These are phyloP conservation scores for Acanthamoeba castellanii DNA, from an alignment of 208 protist species.

Conservation along the genomic window DNA sequence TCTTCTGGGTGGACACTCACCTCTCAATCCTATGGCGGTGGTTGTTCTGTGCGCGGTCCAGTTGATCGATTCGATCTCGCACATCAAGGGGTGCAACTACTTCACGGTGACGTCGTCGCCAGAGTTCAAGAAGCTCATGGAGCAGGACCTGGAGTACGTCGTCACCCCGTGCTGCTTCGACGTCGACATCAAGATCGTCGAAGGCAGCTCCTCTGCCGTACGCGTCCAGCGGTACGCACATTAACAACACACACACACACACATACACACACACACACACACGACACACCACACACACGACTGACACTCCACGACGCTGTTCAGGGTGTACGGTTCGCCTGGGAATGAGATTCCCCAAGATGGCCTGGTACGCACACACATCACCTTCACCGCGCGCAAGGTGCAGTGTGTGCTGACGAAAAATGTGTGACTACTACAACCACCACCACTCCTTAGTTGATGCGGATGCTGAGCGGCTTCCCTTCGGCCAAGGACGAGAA, in stretches of 20 bases:
- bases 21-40: too few relatives aligned
- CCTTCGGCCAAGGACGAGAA: background rate
- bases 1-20: background rate
- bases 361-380: background rate
- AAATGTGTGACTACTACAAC: too few relatives aligned
- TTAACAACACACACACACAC: too few relatives aligned
- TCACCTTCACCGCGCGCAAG: too few relatives aligned
- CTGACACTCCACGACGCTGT: background rate
- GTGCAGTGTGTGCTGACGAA: too few relatives aligned
- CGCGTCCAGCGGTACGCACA: background rate
- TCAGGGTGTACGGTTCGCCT: background rate
- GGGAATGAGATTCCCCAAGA: background rate
- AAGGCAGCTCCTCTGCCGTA: background rate
- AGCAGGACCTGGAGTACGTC: background rate
- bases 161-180: constrained; percentile 1
- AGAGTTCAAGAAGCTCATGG: background rate
- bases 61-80: background rate
- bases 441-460: background rate
- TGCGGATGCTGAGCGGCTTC: background rate
- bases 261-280: too few relatives aligned
- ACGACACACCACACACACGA: too few relatives aligned
- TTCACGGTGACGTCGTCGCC: background rate
- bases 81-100: constrained; percentile 10
- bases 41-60: background rate
- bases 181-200: background rate